These are phyloP conservation scores for Penicillium psychrosexuale DNA, from an alignment of 2,329 filamentous ascomycete species.

Conservation along the genomic window DNA sequence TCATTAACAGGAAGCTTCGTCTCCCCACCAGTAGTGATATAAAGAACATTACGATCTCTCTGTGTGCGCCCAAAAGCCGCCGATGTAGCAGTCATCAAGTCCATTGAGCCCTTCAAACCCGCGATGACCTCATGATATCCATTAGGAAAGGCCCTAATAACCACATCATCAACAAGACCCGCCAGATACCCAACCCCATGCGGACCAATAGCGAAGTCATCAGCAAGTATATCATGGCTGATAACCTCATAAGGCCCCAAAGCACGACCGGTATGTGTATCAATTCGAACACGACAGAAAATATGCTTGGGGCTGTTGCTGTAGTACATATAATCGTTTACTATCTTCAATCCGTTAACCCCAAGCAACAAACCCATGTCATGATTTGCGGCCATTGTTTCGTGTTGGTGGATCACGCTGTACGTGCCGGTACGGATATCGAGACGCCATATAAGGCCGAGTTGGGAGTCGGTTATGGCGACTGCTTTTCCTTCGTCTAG, in stretches of 20 bases:
- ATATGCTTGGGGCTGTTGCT: slow-evolving; percentile 13
- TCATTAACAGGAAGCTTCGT: neutral
- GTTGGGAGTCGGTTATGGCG: slow-evolving; percentile 14
- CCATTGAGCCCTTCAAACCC: slow-evolving; percentile 9
- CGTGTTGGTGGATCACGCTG: slow-evolving; percentile 12
- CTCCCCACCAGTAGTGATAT: slow-evolving; percentile 14
- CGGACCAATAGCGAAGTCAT: slow-evolving; percentile 19
- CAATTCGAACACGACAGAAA: slow-evolving; percentile 20
- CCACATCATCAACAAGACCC: slow-evolving; percentile 12
- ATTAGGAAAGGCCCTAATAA: slow-evolving; percentile 6
- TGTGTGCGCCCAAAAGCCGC: slow-evolving; percentile 14
- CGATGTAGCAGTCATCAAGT: slow-evolving; percentile 15
- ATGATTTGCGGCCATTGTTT: slow-evolving; percentile 9
- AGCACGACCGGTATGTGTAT: slow-evolving; percentile 11
- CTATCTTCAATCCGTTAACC: slow-evolving; percentile 14
- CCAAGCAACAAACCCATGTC: slow-evolving; percentile 9
- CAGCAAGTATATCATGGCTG: slow-evolving; percentile 7
- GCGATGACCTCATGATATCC: slow-evolving; percentile 4
- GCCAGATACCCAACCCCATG: slow-evolving; percentile 17
- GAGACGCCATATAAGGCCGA: slow-evolving; percentile 16
- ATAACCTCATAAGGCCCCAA: slow-evolving; percentile 15
- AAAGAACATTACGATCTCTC: slow-evolving; percentile 9
- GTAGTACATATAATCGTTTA: slow-evolving; percentile 17
- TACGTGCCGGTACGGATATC: slow-evolving; percentile 13
- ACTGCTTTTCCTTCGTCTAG: slow-evolving; percentile 8